Conservation (phyloP, 371 early-diverging fungal species). For the Mortierella sp. region DNA sequence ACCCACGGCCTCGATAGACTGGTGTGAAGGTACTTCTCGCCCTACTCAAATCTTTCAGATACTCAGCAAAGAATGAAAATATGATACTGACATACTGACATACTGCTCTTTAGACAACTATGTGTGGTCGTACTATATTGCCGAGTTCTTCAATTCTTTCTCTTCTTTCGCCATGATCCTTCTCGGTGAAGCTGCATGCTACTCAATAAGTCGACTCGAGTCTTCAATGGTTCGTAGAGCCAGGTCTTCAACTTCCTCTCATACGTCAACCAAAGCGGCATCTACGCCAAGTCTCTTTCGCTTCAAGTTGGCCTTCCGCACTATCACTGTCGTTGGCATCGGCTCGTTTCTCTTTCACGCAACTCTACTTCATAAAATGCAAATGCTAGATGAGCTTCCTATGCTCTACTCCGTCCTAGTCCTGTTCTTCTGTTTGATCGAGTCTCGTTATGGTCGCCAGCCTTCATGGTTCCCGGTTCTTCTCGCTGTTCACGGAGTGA, state of each 20-base stretch:
- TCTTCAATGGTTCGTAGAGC: slow-evolving; percentile 29
- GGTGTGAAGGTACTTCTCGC: slow-evolving; percentile 42
- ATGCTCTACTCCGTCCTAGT: slow-evolving; percentile 66
- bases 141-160: slow-evolving; percentile 78
- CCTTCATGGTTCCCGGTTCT: slow-evolving; percentile 34
- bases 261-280: not conserved
- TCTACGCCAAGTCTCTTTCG: slow-evolving; percentile 34
- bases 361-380: slow-evolving; percentile 68
- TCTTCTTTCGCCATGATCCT: slow-evolving; percentile 73
- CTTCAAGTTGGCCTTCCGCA: slow-evolving; percentile 51
- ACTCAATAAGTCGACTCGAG: slow-evolving; percentile 56
- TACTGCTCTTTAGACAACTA: slow-evolving; percentile 63
- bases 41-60: not conserved
- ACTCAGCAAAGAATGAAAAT: not conserved
- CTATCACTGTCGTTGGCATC: slow-evolving; percentile 67
- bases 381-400: slow-evolving; percentile 81
- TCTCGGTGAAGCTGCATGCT: slow-evolving; percentile 67
- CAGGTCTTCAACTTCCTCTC: no score
- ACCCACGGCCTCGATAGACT: slow-evolving; percentile 54
- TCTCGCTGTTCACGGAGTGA: slow-evolving; percentile 13
- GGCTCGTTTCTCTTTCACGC: slow-evolving; percentile 77
- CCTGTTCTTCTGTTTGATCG: slow-evolving; percentile 41
- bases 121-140: slow-evolving; percentile 65
- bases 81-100: not conserved
- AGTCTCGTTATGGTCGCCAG: slow-evolving; percentile 38